phyloP scores from a whole-genome alignment of 768 basidiomycete genomes.

The Tulasnella calospora region DNA sequence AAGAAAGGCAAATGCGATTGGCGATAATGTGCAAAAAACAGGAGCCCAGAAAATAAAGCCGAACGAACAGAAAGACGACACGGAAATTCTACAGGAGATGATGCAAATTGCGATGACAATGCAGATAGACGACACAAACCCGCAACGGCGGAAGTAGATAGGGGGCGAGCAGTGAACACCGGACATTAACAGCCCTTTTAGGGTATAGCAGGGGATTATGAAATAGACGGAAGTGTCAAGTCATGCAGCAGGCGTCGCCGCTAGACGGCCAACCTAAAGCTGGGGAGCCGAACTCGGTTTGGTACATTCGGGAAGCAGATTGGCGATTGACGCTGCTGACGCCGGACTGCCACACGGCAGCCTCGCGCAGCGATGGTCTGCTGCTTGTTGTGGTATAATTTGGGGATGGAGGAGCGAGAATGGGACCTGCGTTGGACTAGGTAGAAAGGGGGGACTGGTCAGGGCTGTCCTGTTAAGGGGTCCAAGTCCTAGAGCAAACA shows the following conservation, averaged over 20 bases:
- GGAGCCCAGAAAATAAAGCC: not conserved
- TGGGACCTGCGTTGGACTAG: constrained; percentile 21
- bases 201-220: not conserved
- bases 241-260: constrained; percentile 23
- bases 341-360: not conserved
- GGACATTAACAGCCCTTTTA: constrained; percentile 8
- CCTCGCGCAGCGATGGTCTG: not conserved
- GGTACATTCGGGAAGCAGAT: constrained; percentile 9
- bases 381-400: not conserved
- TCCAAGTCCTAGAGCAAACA: not conserved
- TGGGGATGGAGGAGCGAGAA: constrained; percentile 11
- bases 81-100: not conserved
- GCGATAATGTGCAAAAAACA: not conserved
- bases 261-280: constrained; percentile 19
- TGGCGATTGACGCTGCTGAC: constrained; percentile 5
- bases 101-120: constrained; percentile 4
- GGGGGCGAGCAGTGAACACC: not conserved
- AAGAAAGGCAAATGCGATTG: constrained; percentile 1
- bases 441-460: not conserved
- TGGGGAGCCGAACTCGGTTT: not conserved
- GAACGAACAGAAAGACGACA: not conserved
- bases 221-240: not conserved
- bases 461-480: not conserved
- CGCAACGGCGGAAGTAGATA: constrained; percentile 2
- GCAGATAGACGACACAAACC: constrained; percentile 1